Conservation (phyloP, 1,284 basidiomycete genomes). For the Mycosarcoma mackinlayi region DNA sequence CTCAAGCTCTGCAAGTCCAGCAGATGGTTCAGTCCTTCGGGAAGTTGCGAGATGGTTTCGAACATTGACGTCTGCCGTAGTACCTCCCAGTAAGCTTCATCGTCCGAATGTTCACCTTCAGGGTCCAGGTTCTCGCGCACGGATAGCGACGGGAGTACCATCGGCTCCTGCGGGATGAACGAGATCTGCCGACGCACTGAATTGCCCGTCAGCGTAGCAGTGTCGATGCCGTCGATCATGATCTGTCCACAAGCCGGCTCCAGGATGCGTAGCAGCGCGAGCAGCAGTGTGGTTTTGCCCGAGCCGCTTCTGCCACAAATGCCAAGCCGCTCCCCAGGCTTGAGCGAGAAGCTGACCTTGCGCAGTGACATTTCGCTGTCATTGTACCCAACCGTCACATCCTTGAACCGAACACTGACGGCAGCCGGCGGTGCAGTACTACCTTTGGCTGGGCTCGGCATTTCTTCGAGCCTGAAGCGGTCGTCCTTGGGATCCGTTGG, state of each 20-base stretch:
- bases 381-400: constrained; percentile 11
- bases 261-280: constrained; percentile 65
- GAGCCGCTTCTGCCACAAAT: constrained; percentile 75
- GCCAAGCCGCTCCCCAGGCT: not conserved
- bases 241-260: constrained; percentile 83
- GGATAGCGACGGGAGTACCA: constrained; percentile 48
- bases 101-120: constrained; percentile 29
- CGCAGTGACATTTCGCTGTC: constrained; percentile 8
- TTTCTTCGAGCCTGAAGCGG: constrained; percentile 13
- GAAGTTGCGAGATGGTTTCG: constrained; percentile 29
- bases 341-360: constrained; percentile 4
- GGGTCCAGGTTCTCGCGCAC: constrained; percentile 58
- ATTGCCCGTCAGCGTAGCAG: constrained; percentile 7
- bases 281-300: constrained; percentile 83
- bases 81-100: constrained; percentile 51
- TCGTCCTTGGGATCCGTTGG: constrained; percentile 29
- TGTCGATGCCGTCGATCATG: constrained; percentile 75
- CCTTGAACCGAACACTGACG: constrained; percentile 12
- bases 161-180: constrained; percentile 58
- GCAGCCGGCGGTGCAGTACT: constrained; percentile 10
- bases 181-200: constrained; percentile 19
- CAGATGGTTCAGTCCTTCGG: constrained; percentile 2
- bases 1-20: constrained; percentile 15
- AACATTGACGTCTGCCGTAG: constrained; percentile 45
- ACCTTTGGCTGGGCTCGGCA: constrained; percentile 19